Percentiles rank a stretch among this genome's conserved stretches.
These are phyloP conservation scores for Theileria sp. DNA, from an alignment of 169 alveolate genomes.

Conservation along the genomic window DNA sequence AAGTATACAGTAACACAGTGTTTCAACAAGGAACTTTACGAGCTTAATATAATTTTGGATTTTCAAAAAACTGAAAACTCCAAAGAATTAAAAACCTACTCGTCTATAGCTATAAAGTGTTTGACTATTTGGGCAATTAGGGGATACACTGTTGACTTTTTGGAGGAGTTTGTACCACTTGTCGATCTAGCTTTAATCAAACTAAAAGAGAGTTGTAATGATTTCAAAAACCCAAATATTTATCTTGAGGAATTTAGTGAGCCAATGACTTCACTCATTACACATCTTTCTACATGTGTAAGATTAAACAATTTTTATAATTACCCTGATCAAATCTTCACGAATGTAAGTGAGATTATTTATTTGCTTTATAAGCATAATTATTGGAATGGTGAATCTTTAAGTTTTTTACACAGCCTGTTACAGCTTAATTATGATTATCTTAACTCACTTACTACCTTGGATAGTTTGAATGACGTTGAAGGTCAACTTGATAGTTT, in stretches of 20 bases:
- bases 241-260: neutral
- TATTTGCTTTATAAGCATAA: neutral
- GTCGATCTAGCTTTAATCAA: conserved; percentile 15
- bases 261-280: neutral
- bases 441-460: neutral
- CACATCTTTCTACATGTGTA: conserved; percentile 6
- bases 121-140: conserved; percentile 45
- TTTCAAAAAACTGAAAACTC: neutral
- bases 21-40: neutral
- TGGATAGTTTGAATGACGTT: neutral
- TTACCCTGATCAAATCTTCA: neutral
- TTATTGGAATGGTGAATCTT: neutral
- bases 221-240: neutral
- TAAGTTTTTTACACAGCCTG: neutral
- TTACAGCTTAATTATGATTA: neutral
- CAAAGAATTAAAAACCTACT: neutral
- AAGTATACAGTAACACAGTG: conserved; percentile 2
- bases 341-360: neutral
- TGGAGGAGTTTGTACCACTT: conserved; percentile 46
- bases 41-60: neutral
- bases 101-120: conserved; percentile 36
- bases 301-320: neutral
- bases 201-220: neutral
- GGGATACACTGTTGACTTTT: conserved; percentile 20
- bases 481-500: neutral